Base-by-base conservation (phyloP, 208 protist species). In the Acanthamoeba culbertsoni region DNA sequence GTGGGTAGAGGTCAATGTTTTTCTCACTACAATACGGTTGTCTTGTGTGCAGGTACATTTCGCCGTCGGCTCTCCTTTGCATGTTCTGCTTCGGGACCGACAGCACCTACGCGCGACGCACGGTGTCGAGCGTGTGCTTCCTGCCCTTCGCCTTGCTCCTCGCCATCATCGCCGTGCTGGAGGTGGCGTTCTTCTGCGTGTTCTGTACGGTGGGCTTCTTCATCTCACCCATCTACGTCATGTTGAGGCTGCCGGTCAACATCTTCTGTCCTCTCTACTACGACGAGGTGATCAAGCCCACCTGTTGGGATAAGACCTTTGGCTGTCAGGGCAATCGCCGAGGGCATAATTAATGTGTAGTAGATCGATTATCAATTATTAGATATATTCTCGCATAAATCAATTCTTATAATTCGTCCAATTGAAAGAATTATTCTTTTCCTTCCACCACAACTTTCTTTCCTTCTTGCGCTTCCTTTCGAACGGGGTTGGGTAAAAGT, bases 261-360 rank as follows among this genome's bases (percentile, higher is more conserved):
- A 23, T 23, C 3, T 23, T 79, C 68, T 79, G 7, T 20, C 35
- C 16, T 7, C 6, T 45, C 6, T 48, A n/a, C 33, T 79, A 48
- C 68, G 5, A 79, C 18, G 18, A 48, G 18, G 1, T 28, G 37
- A 48, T 79, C 68, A 79, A 79, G 42, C 68, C 68, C 68, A 79
- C 37, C 33, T 79, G 68, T n/a, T 79, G 68, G 68, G 68, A 79
- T 28, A 10, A 79, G 68, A 79, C 68, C 40, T 79, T 79, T 79
- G 68, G 68, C 68, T 79, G 68, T n/a, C 6, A 68, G 48, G 18
- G 48, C 48, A n/a, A n/a, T n/a, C n/a, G n/a, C n/a, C n/a, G n/a
- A n/a, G n/a, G n/a, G n/a, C n/a, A n/a, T n/a, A n/a, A n/a, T n/a
- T n/a, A n/a, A n/a, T n/a, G n/a, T n/a, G n/a, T n/a, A n/a, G n/a